A percentile compares a stretch with the other conserved stretches of the same genome.
phyloP scores from a whole-genome alignment of 352 stramenopile species.

The Phytophthora cactorum region DNA sequence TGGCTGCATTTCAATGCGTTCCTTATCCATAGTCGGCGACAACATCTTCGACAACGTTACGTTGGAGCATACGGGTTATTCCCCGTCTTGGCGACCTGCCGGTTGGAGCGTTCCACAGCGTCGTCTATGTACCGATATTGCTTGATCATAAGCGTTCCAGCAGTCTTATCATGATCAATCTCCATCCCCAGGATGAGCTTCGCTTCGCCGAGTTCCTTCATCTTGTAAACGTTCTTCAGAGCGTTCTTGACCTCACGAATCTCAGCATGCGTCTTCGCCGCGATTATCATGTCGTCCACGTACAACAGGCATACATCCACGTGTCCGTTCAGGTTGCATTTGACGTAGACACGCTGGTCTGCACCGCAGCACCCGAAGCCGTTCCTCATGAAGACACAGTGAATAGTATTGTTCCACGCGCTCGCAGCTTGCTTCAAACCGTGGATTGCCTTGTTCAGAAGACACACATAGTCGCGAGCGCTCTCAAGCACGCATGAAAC shows the following conservation, averaged over 20 bases:
- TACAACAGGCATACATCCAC: slow-evolving; percentile 16
- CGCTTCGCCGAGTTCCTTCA: neutral
- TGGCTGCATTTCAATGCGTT: neutral
- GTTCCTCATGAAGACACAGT: neutral
- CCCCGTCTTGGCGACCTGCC: neutral
- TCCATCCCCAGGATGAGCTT: slow-evolving; percentile 35
- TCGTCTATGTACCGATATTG: slow-evolving; percentile 29
- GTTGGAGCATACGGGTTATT: slow-evolving; percentile 3
- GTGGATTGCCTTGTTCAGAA: neutral
- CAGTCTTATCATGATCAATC: slow-evolving; percentile 16
- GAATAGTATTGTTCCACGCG: neutral
- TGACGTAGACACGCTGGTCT: neutral
- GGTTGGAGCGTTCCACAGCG: slow-evolving; percentile 7
- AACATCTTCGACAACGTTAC: slow-evolving; percentile 14
- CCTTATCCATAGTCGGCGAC: slow-evolving; percentile 6
- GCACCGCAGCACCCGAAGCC: neutral
- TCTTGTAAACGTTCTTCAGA: slow-evolving; percentile 6
- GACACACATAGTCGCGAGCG: neutral
- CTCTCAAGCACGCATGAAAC: neutral
- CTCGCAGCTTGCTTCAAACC: neutral
- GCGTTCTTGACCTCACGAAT: slow-evolving; percentile 13
- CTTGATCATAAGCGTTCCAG: slow-evolving; percentile 25
- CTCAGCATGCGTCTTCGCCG: slow-evolving; percentile 6
- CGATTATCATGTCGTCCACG: slow-evolving; percentile 8
- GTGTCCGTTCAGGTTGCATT: neutral